Conservation (phyloP, 2,329 filamentous ascomycete species). For the Cordyceps cateniannulata region DNA sequence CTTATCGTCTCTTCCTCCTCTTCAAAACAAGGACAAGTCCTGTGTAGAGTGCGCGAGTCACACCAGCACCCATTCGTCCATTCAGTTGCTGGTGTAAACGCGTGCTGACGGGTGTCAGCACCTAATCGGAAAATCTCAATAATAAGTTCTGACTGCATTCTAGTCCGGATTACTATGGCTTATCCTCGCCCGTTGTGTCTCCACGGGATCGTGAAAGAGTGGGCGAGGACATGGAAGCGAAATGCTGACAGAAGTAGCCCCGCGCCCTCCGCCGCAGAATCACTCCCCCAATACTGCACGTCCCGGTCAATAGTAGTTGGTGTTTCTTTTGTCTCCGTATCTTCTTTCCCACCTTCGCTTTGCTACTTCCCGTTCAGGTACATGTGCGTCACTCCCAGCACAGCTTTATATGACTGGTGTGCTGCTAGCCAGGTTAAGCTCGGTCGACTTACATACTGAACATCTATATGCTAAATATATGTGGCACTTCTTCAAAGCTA, state of each 20-base stretch:
- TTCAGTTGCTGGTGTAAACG: not conserved
- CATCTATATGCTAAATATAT: too few species aligned
- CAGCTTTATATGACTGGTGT: too few species aligned
- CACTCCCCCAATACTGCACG: too few species aligned
- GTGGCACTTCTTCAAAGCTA: too few species aligned
- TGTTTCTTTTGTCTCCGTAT: too few species aligned
- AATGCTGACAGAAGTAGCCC: not conserved
- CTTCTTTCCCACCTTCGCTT: too few species aligned
- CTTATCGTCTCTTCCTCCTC: not conserved
- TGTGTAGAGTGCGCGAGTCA: not conserved
- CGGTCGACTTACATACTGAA: too few species aligned
- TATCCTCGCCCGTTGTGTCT: not conserved
- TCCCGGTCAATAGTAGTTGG: too few species aligned
- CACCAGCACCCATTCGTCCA: not conserved
- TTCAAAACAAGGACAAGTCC: not conserved
- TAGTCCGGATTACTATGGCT: not conserved
- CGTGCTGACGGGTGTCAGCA: not conserved
- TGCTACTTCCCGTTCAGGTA: too few species aligned
- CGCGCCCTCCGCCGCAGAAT: too few species aligned
- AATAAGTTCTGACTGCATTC: slow-evolving; percentile 1
- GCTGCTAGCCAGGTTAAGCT: too few species aligned
- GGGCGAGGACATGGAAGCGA: not conserved
- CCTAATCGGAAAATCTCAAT: slow-evolving; percentile 3
- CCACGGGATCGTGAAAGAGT: not conserved
- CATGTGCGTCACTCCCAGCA: too few species aligned